These are phyloP conservation scores for Lachancea sp. DNA, from an alignment of 805 yeast species.

Conservation along the genomic window DNA sequence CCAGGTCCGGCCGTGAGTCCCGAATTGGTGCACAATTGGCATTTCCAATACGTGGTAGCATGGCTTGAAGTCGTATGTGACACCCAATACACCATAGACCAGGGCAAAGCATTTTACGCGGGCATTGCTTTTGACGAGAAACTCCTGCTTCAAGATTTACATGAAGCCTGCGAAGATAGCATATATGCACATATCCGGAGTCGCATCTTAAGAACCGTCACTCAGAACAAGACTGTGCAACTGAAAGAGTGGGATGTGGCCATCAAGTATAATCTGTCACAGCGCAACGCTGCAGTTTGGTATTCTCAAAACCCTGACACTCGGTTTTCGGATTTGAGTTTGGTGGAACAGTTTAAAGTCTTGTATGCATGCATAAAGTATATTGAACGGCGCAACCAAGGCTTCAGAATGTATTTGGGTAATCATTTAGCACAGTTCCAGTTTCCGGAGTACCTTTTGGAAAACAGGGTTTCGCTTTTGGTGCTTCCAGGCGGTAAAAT, in stretches of 20 bases:
- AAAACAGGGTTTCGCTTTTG: conserved; percentile 15
- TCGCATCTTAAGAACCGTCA: conserved; percentile 20
- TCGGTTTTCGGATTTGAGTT: conserved; percentile 12
- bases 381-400: conserved; percentile 27
- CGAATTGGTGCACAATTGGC: conserved; percentile 21
- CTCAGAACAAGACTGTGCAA: conserved; percentile 20
- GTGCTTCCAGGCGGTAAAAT: conserved; percentile 25
- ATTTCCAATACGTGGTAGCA: conserved; percentile 29
- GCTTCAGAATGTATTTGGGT: conserved; percentile 25
- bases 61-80: conserved; percentile 32
- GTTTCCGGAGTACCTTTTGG: conserved; percentile 18
- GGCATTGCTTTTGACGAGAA: conserved; percentile 29
- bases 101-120: conserved; percentile 26
- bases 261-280: conserved; percentile 18
- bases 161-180: conserved; percentile 7
- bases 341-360: conserved; percentile 24
- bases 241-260: conserved; percentile 25
- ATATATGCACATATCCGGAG: conserved; percentile 17
- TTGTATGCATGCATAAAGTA: conserved; percentile 23
- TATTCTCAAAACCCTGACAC: conserved; percentile 5
- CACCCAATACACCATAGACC: conserved; percentile 19
- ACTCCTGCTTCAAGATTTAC: conserved; percentile 20
- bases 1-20: conserved; percentile 7
- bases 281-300: conserved; percentile 4
- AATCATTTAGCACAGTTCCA: conserved; percentile 25